phyloP scores from a whole-genome alignment of 2,329 filamentous ascomycete genomes.

The Botryotinia calthae region DNA sequence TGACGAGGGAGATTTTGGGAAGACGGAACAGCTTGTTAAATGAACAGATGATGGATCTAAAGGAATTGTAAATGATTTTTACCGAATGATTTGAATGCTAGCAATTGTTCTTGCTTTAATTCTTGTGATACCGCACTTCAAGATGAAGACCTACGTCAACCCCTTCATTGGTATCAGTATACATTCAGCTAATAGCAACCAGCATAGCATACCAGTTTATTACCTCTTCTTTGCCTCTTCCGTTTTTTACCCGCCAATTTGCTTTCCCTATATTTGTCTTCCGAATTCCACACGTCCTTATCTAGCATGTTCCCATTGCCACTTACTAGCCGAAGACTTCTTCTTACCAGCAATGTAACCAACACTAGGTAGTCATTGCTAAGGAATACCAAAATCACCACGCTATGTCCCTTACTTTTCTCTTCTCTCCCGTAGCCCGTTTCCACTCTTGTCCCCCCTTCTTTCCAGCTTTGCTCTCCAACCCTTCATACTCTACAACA shows the following conservation, averaged over 20 bases:
- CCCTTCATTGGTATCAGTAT: not conserved
- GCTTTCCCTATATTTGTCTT: not conserved
- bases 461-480: not conserved
- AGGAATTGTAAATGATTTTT: conserved; percentile 7
- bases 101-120: not conserved
- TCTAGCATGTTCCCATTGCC: not conserved
- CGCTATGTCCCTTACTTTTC: not conserved
- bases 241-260: not conserved
- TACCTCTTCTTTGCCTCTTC: not conserved
- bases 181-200: not conserved
- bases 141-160: not conserved
- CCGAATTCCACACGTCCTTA: not conserved
- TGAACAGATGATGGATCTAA: not conserved
- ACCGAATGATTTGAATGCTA: not conserved
- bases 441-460: not conserved
- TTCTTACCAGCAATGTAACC: not conserved
- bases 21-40: not conserved
- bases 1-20: not conserved
- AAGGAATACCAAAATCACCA: not conserved
- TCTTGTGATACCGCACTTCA: not conserved
- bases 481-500: not conserved
- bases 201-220: not conserved
- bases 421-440: not conserved
- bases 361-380: not conserved
- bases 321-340: not conserved